These are phyloP conservation scores for Pythium dissimile DNA, from an alignment of 352 stramenopile genomes.

Conservation along the genomic window DNA sequence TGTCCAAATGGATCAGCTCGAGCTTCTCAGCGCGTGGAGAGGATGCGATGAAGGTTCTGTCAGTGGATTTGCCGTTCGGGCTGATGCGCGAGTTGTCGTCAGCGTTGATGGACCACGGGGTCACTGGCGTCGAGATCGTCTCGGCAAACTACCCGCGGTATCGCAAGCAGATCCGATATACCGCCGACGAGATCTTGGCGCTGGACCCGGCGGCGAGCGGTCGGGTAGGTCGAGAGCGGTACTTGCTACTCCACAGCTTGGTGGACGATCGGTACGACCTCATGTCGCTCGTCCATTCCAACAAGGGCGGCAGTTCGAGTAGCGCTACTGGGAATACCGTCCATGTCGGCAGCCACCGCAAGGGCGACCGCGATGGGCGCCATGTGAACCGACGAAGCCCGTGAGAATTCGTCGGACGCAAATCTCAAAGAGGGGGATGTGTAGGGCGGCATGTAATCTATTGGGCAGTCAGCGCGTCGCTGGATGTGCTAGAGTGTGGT, in stretches of 20 bases:
- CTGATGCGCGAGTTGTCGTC: conserved; percentile 81
- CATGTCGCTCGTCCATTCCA: conserved; percentile 66
- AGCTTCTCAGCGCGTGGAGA: conserved; percentile 72
- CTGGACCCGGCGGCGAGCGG: conserved; percentile 44
- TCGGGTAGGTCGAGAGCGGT: conserved; percentile 57
- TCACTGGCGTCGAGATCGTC: conserved; percentile 49
- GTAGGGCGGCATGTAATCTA: conserved; percentile 17
- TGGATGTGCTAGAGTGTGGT: not conserved
- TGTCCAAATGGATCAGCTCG: conserved; percentile 84
- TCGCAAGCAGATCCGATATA: conserved; percentile 80
- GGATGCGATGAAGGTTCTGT: conserved; percentile 82
- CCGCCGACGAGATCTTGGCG: conserved; percentile 66
- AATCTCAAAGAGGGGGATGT: not conserved
- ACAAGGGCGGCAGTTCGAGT: conserved; percentile 24
- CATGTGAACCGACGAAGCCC: conserved; percentile 18
- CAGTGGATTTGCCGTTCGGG: conserved; percentile 73
- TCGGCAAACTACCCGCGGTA: conserved; percentile 61
- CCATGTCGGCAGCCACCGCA: conserved; percentile 11
- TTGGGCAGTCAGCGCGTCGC: conserved; percentile 7
- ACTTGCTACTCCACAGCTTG: conserved; percentile 78
- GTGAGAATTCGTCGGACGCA: too few species aligned
- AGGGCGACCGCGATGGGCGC: conserved; percentile 19
- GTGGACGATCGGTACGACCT: conserved; percentile 86
- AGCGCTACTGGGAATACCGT: not conserved
- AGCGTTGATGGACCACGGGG: conserved; percentile 70